A percentile compares a stretch with the other conserved stretches of the same genome.
These are phyloP conservation scores for Euphorbia lathyris DNA, from an alignment of 345 rosid genomes.

Conservation along the genomic window DNA sequence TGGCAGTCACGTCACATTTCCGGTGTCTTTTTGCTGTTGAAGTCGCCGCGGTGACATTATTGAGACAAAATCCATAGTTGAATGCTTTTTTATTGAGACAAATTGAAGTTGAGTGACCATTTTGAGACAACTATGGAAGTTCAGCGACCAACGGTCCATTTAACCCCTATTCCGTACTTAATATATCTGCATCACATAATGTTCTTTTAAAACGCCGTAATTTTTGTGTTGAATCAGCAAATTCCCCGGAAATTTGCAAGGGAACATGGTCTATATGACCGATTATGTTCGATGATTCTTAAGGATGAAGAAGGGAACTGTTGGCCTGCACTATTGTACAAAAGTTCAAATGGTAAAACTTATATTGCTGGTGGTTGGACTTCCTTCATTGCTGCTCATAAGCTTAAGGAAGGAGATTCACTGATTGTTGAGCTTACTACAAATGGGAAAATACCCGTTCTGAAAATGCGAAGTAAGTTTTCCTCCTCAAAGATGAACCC, in stretches of 20 bases:
- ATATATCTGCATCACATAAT: background rate
- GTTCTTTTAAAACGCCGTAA: background rate
- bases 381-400: constrained; percentile 3
- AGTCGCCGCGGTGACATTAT: too few species aligned
- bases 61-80: too few species aligned
- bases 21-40: too few species aligned
- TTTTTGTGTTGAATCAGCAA: background rate
- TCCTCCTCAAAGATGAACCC: background rate
- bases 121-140: too few species aligned
- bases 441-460: background rate
- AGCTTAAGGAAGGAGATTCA: constrained; percentile 10
- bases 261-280: background rate
- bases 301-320: constrained; percentile 7
- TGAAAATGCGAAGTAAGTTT: constrained; percentile 8
- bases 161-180: too few species aligned
- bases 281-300: background rate
- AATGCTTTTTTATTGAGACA: too few species aligned
- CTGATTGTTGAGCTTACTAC: constrained; percentile 1
- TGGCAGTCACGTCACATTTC: too few species aligned
- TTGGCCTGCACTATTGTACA: constrained; percentile 8
- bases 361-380: constrained; percentile 9
- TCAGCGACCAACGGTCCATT: too few species aligned
- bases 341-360: background rate
- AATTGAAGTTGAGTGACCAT: too few species aligned
- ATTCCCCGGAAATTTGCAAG: background rate